phyloP scores from a whole-genome alignment of 805 yeast genomes.

The Saccharomycopsis babjevae region DNA sequence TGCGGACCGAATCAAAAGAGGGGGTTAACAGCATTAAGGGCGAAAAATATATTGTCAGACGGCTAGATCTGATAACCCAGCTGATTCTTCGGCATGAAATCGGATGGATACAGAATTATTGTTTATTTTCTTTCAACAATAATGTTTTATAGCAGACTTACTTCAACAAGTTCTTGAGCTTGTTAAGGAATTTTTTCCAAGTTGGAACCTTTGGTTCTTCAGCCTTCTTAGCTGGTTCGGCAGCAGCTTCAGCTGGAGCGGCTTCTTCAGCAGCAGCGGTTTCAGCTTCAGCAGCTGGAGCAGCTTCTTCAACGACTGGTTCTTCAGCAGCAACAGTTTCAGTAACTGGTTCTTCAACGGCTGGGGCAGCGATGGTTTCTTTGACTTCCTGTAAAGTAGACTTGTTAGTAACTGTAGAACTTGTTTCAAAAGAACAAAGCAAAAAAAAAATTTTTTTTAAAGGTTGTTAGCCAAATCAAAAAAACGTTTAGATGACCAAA shows the following conservation, averaged over 20 bases:
- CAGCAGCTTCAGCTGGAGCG: slow-evolving; percentile 5
- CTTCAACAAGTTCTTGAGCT: slow-evolving; percentile 16
- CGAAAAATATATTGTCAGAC: too few species aligned
- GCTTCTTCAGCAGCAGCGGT: slow-evolving; percentile 9
- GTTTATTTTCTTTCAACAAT: background rate
- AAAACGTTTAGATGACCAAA: too few species aligned
- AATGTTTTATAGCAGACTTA: slow-evolving; percentile 14
- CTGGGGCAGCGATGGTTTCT: slow-evolving; percentile 4
- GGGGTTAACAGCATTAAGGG: too few species aligned
- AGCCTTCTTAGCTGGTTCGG: slow-evolving; percentile 7
- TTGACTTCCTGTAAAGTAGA: background rate
- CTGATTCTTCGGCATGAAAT: too few species aligned
- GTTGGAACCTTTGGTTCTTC: slow-evolving; percentile 13
- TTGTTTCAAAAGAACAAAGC: too few species aligned
- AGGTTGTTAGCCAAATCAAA: too few species aligned
- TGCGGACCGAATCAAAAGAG: too few species aligned
- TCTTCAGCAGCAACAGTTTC: background rate
- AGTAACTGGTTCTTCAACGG: slow-evolving; percentile 8
- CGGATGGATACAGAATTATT: background rate
- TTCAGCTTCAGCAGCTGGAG: slow-evolving; percentile 7
- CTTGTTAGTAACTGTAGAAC: background rate
- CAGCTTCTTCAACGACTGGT: background rate
- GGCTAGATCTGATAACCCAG: too few species aligned
- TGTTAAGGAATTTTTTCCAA: slow-evolving; percentile 14
- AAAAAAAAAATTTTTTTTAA: too few species aligned